Conservation (phyloP, 1,284 basidiomycete species). For the Sphaerobolus stellatus region DNA sequence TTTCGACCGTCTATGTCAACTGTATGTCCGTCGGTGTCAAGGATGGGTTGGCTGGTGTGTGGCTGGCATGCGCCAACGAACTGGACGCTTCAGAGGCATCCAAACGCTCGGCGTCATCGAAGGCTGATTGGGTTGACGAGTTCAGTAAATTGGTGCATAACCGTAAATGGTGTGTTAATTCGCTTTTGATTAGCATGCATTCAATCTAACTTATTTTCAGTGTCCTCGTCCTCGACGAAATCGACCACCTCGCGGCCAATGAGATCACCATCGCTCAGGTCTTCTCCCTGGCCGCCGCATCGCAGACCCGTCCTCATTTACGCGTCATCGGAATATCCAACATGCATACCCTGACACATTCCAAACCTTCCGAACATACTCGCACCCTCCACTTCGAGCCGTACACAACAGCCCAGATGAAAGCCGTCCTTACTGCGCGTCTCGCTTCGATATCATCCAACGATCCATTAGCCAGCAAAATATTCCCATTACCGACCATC, state of each 20-base stretch:
- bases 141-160: constrained; percentile 21
- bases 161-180: constrained; percentile 54
- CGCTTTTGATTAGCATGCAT: constrained; percentile 1
- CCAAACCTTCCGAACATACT: constrained; percentile 31
- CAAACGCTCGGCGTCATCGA: constrained; percentile 31
- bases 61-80: constrained; percentile 64
- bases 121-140: constrained; percentile 20
- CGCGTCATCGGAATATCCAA: constrained; percentile 80
- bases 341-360: constrained; percentile 68
- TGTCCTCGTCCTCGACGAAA: constrained; percentile 73
- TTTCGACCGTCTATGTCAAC: constrained; percentile 61
- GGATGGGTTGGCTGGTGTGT: constrained; percentile 56
- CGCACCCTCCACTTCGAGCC: constrained; percentile 74
- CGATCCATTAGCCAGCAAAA: constrained; percentile 44
- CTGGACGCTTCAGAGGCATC: constrained; percentile 37
- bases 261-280: constrained; percentile 53
- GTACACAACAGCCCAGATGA: constrained; percentile 66
- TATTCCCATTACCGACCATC: constrained; percentile 61
- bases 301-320: constrained; percentile 42
- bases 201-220: constrained; percentile 36
- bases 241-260: constrained; percentile 68
- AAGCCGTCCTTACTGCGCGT: constrained; percentile 62
- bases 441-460: constrained; percentile 44
- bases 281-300: constrained; percentile 58
- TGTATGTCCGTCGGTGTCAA: constrained; percentile 68